phyloP scores from a whole-genome alignment of 2,329 filamentous ascomycete genomes.

The Aspergillus sp. region DNA sequence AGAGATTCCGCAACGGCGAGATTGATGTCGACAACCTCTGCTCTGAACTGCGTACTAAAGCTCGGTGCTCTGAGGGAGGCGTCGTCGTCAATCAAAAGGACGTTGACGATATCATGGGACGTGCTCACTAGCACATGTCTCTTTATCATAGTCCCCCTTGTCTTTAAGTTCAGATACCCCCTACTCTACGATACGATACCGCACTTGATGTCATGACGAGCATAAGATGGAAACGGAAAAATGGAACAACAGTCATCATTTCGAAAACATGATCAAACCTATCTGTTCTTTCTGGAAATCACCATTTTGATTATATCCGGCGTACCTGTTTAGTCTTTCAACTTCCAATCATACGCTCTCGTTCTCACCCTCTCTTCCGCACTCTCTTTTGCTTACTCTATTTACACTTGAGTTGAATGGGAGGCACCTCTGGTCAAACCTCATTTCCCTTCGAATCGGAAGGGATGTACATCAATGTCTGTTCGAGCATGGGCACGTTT shows the following conservation, averaged over 20 bases:
- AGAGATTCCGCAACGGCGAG: conserved; percentile 83
- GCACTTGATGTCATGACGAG: conserved; percentile 13
- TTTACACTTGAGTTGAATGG: no score
- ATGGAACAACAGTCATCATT: background rate
- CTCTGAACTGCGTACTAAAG: conserved; percentile 90
- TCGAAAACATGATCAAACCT: background rate
- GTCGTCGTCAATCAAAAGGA: conserved; percentile 87
- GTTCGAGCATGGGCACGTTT: background rate
- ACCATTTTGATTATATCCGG: background rate
- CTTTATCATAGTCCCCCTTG: background rate
- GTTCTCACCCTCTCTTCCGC: background rate
- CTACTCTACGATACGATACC: conserved; percentile 15
- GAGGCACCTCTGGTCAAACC: background rate
- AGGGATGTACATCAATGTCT: conserved; percentile 1
- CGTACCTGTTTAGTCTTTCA: background rate
- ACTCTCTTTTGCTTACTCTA: no score
- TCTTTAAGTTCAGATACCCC: conserved; percentile 26
- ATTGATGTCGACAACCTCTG: conserved; percentile 93
- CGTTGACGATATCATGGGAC: conserved; percentile 73
- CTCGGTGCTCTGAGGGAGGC: conserved; percentile 85
- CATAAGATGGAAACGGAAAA: conserved; percentile 8
- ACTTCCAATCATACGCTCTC: no score
- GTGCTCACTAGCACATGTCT: conserved; percentile 27
- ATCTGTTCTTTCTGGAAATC: background rate
- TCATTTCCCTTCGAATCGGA: background rate